Percentiles rank a stretch among this genome's conserved stretches.
Conservation (phyloP, 139 green algal genomes). For the Chara braunii region DNA sequence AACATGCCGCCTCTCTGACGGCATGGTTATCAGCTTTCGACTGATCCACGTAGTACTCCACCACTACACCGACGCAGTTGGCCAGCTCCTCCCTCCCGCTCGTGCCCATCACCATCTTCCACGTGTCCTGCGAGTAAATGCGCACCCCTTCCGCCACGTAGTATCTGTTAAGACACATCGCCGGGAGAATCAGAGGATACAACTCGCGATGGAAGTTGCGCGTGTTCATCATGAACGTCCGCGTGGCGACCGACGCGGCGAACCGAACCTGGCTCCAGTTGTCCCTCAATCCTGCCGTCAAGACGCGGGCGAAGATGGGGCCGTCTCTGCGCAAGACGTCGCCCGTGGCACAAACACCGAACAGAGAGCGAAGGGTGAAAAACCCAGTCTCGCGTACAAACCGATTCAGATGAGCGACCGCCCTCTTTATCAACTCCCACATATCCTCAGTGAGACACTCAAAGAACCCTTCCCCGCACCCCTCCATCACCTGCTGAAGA, state of each 20-base stretch:
- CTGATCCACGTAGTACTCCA: slow-evolving; percentile 66
- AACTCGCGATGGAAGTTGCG: too few relatives aligned
- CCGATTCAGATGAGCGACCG: slow-evolving; percentile 71
- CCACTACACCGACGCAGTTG: slow-evolving; percentile 46
- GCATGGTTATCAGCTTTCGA: slow-evolving; percentile 74
- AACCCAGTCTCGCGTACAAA: slow-evolving; percentile 78
- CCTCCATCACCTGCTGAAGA: slow-evolving; percentile 56
- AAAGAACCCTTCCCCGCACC: slow-evolving; percentile 44
- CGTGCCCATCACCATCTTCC: slow-evolving; percentile 59
- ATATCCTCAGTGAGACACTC: neutral
- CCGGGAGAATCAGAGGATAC: neutral
- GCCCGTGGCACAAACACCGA: neutral
- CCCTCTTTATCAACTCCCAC: slow-evolving; percentile 34
- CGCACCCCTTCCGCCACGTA: slow-evolving; percentile 86
- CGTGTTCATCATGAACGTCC: too few relatives aligned
- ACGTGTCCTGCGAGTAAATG: slow-evolving; percentile 75
- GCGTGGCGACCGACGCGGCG: too few relatives aligned
- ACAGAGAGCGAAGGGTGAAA: slow-evolving; percentile 46
- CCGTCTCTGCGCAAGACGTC: neutral
- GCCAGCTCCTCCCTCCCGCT: slow-evolving; percentile 56
- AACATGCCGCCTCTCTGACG: slow-evolving; percentile 79
- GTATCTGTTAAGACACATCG: slow-evolving; percentile 89
- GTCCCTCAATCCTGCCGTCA: slow-evolving; percentile 70
- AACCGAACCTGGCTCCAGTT: slow-evolving; percentile 83
- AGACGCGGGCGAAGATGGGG: slow-evolving; percentile 35